Evolutionary conservation across 1,139 yeast species (phyloP).

Genomic region (Diutina pseudorugosa): DNA sequence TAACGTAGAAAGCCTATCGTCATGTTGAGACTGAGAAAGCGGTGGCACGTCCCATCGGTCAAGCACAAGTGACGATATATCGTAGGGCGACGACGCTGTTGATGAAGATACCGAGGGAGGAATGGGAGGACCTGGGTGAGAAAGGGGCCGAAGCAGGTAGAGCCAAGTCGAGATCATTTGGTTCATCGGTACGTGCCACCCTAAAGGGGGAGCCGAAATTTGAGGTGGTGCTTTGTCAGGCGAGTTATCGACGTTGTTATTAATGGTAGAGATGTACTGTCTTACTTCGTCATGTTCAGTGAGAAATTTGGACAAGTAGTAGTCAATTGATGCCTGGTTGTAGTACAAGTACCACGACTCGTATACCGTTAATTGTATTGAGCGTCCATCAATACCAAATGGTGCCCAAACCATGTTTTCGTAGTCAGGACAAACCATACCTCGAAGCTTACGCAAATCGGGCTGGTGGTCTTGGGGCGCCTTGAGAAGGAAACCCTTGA

Average conservation of each 20-base stretch:
- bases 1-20: background rate
- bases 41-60: background rate
- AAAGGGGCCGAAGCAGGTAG: background rate
- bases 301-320: background rate
- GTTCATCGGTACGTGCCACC: constrained; percentile 3
- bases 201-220: background rate
- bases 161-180: background rate
- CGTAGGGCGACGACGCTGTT: background rate
- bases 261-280: background rate
- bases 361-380: background rate
- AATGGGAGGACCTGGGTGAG: background rate
- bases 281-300: background rate
- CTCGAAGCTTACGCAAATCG: background rate
- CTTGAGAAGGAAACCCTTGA: background rate
- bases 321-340: background rate
- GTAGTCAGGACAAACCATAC: background rate
- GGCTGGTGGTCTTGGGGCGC: background rate
- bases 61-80: background rate
- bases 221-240: background rate
- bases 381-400: background rate
- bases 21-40: background rate
- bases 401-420: background rate
- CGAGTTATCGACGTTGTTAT: background rate
- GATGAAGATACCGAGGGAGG: background rate
- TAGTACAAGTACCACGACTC: background rate